Base-by-base conservation (phyloP, 2,329 filamentous ascomycete genomes). In the Aspergillus sp. region DNA sequence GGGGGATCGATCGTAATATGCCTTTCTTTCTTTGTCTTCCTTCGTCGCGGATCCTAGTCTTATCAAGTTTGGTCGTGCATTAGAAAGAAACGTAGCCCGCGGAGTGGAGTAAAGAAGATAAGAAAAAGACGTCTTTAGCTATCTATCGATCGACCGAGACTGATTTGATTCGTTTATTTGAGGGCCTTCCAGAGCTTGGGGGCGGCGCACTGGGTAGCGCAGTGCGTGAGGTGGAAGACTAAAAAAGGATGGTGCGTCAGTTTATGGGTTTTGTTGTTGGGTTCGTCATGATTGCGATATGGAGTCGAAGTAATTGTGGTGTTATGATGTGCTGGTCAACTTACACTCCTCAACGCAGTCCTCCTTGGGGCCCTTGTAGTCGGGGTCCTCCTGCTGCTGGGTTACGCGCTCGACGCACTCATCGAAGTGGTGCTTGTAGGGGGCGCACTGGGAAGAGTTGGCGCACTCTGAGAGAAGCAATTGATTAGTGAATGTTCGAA, bases 161-260 rank as follows among this genome's bases (percentile, higher is more conserved):
- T n/a, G 38, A n/a, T n/a, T 43, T 43, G 64, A 70, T 60, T 65
- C 62, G 57, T 82, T 86, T 96, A 98, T 87, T 94, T 96, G 78
- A 98, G 90, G 80, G 88, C 83, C 68, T 89, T 86, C 87, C 92
- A 99, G 74, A 99, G 90, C 89, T 97, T 97, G 74, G 94, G 93
- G 58, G 95, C 95, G 65, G 95, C 94, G 79, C 95, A 99, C 77
- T 89, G 84, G 73, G 87, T 91, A 66, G 94, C 92, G 84, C 95
- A 99, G 86, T 98, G 95, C 72, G 91, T 89, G 72, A 99, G 91
- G 82, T 99, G 94, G 90, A 99, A 99, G 85, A 97, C 94, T 97
- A 71, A n/a, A 55, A 55, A 56, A 48, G 36, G 21, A 30, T 17
- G 19, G 15, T 10, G 62, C 69, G 63, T 71, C 55, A 65, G 62